These are phyloP conservation scores for Phytophthora tubulina DNA, from an alignment of 352 stramenopile species.

Conservation along the genomic window DNA sequence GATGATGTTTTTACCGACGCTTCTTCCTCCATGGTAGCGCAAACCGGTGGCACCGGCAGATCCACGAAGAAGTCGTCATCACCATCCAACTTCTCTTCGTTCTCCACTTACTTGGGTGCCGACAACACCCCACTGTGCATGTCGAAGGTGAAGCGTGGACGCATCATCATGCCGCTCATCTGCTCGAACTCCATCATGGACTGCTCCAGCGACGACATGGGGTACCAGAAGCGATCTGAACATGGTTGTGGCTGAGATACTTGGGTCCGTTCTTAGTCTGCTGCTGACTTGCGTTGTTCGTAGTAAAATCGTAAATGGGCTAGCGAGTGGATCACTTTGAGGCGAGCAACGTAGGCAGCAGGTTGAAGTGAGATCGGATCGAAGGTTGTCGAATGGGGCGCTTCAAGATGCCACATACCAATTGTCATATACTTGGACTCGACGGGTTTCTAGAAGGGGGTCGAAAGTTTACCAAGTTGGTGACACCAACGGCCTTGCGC, in stretches of 20 bases:
- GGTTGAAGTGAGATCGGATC: conserved; percentile 3
- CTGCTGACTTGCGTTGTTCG: conserved; percentile 20
- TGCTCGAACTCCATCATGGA: conserved; percentile 61
- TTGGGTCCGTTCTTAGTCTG: background rate
- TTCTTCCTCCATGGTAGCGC: conserved; percentile 7
- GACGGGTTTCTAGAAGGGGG: conserved; percentile 11
- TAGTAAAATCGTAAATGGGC: conserved; percentile 17
- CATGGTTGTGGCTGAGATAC: conserved; percentile 31
- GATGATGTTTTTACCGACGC: background rate
- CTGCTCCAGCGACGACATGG: conserved; percentile 66
- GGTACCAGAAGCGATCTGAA: conserved; percentile 66
- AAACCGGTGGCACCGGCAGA: conserved; percentile 17
- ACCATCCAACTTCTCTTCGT: too few species aligned
- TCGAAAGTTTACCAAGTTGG: too few species aligned
- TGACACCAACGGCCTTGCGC: too few species aligned
- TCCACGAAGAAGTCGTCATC: conserved; percentile 28
- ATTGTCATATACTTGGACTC: conserved; percentile 3
- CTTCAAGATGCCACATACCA: conserved; percentile 29
- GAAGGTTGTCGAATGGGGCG: background rate
- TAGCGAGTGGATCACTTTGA: background rate
- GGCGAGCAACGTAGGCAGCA: too few species aligned
- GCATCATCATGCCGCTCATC: conserved; percentile 44
- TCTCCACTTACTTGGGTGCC: conserved; percentile 10
- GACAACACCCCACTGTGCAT: conserved; percentile 8
- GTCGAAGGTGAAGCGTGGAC: conserved; percentile 28